Base-by-base conservation (phyloP, 164 flowering plant genomes). In the Piper longum region DNA sequence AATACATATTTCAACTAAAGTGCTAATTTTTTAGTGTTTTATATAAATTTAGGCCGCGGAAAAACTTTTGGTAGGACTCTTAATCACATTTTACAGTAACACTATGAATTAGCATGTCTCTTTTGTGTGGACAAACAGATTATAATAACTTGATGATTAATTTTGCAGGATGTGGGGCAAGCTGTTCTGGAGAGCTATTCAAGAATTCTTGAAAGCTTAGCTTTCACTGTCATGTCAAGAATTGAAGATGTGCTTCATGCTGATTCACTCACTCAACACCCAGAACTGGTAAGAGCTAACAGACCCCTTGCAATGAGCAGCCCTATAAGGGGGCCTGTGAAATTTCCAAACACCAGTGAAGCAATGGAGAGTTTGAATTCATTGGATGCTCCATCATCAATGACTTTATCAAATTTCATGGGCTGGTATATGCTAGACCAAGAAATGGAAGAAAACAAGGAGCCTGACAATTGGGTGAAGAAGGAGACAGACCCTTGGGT, bases 121-220 rank as follows among this genome's bases (percentile, higher is more conserved):
- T 26, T 26, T 26, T 55, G 0, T 16, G 17, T 54, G 17, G 4
- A 48, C 59, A 11, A 56, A 3, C 13, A 57, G 13, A n/a, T 16
- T 8, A 16, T 19, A n/a, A 19, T 0, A 8, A 16, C 3, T 19
- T 19, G 16, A 19, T 26, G 36, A 26, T 26, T 26, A 56, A 56
- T 19, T 66, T 41, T 64, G 62, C 83, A 91, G 98, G 98, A 91
- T 78, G 84, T 89, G 14, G 96, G 98, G 26, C 83, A 84, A 41
- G 76, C 98, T 9, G 66, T 89, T 39, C 77, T 89, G 1, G 98
- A 91, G 77, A 83, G 96, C 80, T 91, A 91, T 61, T 91, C 98
- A 19, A 85, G 98, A 72, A 73, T 91, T 62, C 74, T 91, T 43
- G 98, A 91, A 69, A 89, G 86, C 78, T 78, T 91, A 75, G 98